Percentiles rank a stretch among this genome's conserved stretches.
Conservation (phyloP, 1,284 basidiomycete genomes). For the Microbotryum intermedium region DNA sequence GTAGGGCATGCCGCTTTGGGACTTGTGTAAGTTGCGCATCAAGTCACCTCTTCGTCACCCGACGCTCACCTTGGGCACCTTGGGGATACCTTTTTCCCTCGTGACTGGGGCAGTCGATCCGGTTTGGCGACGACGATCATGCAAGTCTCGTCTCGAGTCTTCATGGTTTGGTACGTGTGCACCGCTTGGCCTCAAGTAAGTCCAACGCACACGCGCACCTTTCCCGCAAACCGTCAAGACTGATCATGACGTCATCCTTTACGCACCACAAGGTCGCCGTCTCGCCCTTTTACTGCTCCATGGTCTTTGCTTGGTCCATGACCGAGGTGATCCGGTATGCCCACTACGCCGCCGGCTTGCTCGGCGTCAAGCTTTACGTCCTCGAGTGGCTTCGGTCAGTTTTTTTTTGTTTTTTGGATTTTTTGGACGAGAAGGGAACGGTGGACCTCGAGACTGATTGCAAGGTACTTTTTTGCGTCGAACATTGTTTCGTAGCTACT, state of each 20-base stretch:
- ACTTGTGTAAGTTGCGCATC: conserved; percentile 56
- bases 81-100: neutral
- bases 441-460: no score
- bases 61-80: neutral
- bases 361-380: conserved; percentile 44
- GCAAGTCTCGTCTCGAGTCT: conserved; percentile 79
- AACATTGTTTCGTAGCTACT: conserved; percentile 52
- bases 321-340: conserved; percentile 89
- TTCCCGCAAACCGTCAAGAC: conserved; percentile 41
- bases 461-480: neutral
- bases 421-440: neutral
- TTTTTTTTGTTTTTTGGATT: conserved; percentile 22
- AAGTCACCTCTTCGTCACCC: no score
- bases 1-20: conserved; percentile 71
- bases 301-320: conserved; percentile 87
- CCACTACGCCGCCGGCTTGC: conserved; percentile 70
- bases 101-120: conserved; percentile 5
- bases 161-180: conserved; percentile 77
- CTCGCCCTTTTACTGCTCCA: conserved; percentile 75
- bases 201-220: conserved; percentile 27
- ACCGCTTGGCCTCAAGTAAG: conserved; percentile 48
- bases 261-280: conserved; percentile 48
- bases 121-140: conserved; percentile 71
- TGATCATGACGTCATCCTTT: neutral
- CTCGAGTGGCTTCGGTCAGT: conserved; percentile 45